Evolutionary conservation across 164 flowering plant genomes (phyloP), one percentile per base, ranked within the genome.

Genomic region (Annona cherimola): DNA sequence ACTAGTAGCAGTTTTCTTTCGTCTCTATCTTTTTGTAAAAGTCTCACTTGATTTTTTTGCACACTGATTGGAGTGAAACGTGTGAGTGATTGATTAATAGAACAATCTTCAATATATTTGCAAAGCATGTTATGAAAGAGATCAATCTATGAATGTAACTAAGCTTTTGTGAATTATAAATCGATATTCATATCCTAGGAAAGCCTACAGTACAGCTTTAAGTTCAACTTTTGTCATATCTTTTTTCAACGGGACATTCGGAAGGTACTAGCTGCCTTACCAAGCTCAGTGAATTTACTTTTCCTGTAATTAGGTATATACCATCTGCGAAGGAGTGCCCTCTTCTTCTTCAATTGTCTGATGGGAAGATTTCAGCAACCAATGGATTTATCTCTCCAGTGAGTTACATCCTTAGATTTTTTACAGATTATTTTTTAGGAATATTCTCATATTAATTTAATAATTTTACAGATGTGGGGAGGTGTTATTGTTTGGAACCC

Each of bases 351-450:
- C 88, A 86, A 76, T 91, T 95, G 78, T 93, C 96, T 69, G 76
- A 84, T 83, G 94, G 94, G 78, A 81, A 89, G 42, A 79, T 90
- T 71, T 95, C 99, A 11, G 70, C 40, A 59, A 91, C 96, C 71
- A 93, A 95, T 81, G 89, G 92, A 70, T 95, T 93, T 78, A 86
- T 95, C 78, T 95, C 99, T 79, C 99, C 98, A 3, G 98, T 95
- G 61, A 81, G 92, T 83, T 65, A 42, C 41, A 7, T 69, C 7
- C 71, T 9, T 74, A 63, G 39, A 66, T 42, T 11, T 64, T 40
- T 70, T 54, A 42, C 14, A 19, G 18, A 16, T 62, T 63, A 12
- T 69, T 63, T 19, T 72, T 42, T 3, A 40, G 71, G 68, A 45
- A 72, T 71, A 12, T 42, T 61, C 26, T 61, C 12, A 54, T 61